Conservation (phyloP, 345 rosid species). For the Salix dunnii region DNA sequence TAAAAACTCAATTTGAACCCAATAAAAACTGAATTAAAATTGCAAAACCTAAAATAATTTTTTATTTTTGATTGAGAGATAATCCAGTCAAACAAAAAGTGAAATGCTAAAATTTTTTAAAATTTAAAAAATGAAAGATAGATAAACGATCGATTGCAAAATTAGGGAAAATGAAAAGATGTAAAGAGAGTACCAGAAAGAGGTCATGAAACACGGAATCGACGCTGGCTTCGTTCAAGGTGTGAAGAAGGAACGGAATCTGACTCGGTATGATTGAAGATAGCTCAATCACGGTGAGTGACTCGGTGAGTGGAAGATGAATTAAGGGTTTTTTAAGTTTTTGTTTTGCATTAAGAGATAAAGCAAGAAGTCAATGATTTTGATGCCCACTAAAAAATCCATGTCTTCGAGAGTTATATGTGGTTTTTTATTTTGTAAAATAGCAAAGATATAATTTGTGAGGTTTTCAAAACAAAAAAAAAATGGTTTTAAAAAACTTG, state of each 20-base stretch:
- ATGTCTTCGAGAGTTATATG: too few relatives aligned
- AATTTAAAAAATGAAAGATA: background rate
- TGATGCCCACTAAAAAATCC: background rate
- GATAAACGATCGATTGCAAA: background rate
- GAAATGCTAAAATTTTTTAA: background rate
- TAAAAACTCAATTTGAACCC: background rate
- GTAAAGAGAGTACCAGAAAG: slow-evolving; percentile 44
- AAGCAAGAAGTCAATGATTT: background rate
- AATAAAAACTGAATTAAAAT: background rate
- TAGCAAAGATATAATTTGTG: too few relatives aligned
- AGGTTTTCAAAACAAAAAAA: too few relatives aligned
- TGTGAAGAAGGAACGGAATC: slow-evolving; percentile 64
- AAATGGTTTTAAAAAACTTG: too few relatives aligned
- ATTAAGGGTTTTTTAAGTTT: slow-evolving; percentile 16
- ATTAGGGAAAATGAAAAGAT: background rate
- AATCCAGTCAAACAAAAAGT: background rate
- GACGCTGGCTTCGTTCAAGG: slow-evolving; percentile 52
- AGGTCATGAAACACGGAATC: slow-evolving; percentile 59
- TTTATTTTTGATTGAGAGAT: background rate
- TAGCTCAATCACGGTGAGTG: slow-evolving; percentile 42
- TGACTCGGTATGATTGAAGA: slow-evolving; percentile 51
- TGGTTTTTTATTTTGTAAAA: too few relatives aligned
- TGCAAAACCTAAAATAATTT: background rate
- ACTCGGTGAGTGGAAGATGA: background rate
- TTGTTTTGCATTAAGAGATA: background rate